Evolutionary conservation across 2,329 filamentous ascomycete species (phyloP).

Genomic region (Hymenoscyphus linearis): DNA sequence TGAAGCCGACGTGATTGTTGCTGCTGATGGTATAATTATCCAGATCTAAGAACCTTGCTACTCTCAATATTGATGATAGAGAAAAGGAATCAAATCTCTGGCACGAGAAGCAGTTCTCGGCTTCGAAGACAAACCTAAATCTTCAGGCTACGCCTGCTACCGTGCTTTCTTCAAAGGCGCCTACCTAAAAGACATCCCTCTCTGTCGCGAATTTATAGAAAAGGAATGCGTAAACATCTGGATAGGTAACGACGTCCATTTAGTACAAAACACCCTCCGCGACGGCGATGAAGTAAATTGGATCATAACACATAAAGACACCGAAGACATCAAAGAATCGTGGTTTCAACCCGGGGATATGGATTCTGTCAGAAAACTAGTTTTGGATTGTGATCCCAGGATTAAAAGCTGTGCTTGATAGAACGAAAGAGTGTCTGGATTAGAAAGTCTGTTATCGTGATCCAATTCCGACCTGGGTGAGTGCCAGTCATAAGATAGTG

Average conservation of each 20-base stretch:
- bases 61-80: background rate
- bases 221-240: conserved; percentile 42
- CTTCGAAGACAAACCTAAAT: conserved; percentile 47
- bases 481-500: conserved; percentile 43
- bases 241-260: conserved; percentile 40
- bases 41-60: background rate
- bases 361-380: conserved; percentile 37
- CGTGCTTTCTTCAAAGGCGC: conserved; percentile 41
- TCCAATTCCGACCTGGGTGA: conserved; percentile 47
- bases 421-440: conserved; percentile 42
- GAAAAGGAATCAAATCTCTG: conserved; percentile 42
- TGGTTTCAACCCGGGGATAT: conserved; percentile 45
- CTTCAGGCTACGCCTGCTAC: conserved; percentile 49
- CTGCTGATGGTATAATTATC: conserved; percentile 37
- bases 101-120: conserved; percentile 47
- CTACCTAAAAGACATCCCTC: conserved; percentile 33
- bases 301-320: conserved; percentile 44
- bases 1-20: conserved; percentile 44
- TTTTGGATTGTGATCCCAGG: conserved; percentile 38
- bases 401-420: conserved; percentile 43
- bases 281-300: conserved; percentile 41
- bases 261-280: conserved; percentile 41
- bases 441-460: conserved; percentile 52
- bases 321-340: conserved; percentile 41
- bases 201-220: conserved; percentile 38